Conservation (phyloP, 345 rosid genomes). For the Ricinus communis region DNA sequence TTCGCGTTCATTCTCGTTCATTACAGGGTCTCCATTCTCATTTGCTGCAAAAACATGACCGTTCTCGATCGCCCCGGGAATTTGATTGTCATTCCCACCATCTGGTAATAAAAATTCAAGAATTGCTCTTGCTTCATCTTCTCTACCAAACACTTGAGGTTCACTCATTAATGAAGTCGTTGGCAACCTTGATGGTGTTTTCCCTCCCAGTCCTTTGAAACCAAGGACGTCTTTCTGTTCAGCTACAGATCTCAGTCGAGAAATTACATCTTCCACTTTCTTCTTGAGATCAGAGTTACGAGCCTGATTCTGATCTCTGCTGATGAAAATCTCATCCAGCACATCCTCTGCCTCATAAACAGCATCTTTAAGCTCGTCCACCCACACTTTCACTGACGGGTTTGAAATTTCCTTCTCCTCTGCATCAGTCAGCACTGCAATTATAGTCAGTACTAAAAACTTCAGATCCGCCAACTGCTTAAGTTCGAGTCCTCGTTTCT, state of each 20-base stretch:
- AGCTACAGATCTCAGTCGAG: background rate
- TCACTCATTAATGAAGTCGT: background rate
- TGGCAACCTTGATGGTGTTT: background rate
- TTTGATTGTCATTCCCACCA: background rate
- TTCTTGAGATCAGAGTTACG: background rate
- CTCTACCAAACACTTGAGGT: background rate
- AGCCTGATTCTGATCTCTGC: background rate
- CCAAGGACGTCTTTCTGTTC: slow-evolving; percentile 9
- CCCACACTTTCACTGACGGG: background rate
- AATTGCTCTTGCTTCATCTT: slow-evolving; percentile 1
- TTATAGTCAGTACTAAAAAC: background rate
- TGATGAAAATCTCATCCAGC: background rate
- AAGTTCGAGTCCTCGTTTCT: background rate
- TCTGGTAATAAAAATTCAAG: background rate
- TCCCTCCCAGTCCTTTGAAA: background rate
- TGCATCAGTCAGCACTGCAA: background rate
- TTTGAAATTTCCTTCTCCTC: slow-evolving; percentile 3
- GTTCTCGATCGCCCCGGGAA: background rate
- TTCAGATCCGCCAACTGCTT: background rate
- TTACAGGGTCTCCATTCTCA: background rate
- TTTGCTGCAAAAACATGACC: background rate
- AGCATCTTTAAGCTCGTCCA: background rate
- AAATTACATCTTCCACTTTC: background rate
- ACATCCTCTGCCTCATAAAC: background rate
- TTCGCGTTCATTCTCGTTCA: background rate